A percentile compares a stretch with the other conserved stretches of the same genome.
Conservation (phyloP, 106 monocot genomes). For the Dioscorea alata region DNA sequence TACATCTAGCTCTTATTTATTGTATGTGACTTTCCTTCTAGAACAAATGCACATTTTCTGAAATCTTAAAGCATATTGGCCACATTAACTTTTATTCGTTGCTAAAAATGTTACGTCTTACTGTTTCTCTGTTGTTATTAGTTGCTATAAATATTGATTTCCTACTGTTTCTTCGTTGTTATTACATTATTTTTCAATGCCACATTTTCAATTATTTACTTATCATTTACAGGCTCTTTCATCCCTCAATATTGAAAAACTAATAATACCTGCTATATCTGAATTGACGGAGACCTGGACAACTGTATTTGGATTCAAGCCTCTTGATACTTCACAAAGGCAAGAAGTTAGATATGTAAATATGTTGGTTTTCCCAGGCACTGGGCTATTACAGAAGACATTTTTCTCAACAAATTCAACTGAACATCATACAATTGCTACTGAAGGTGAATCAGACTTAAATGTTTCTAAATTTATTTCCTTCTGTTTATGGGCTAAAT, state of each 20-base stretch:
- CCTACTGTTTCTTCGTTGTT: neutral
- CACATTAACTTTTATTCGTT: neutral
- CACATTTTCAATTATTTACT: neutral
- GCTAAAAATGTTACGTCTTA: neutral
- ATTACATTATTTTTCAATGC: neutral
- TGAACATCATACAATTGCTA: conserved; percentile 5
- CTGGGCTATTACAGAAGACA: conserved; percentile 63
- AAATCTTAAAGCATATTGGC: neutral
- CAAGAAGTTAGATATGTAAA: conserved; percentile 61
- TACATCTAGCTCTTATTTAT: no score
- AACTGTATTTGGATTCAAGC: conserved; percentile 64
- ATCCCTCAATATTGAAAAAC: conserved; percentile 58
- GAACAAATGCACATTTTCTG: no score
- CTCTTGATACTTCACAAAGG: conserved; percentile 40
- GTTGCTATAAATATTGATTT: no score
- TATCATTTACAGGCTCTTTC: conserved; percentile 58
- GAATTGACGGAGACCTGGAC: conserved; percentile 83
- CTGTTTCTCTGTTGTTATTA: neutral
- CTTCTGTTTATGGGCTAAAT: neutral
- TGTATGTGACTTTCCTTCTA: no score
- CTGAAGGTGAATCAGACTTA: conserved; percentile 23
- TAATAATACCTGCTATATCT: conserved; percentile 91
- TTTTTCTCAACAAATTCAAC: conserved; percentile 26
- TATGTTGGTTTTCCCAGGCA: conserved; percentile 79
- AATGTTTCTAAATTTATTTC: neutral